Evolutionary conservation across 768 basidiomycete genomes (phyloP).

Genomic region (Mycena metata): DNA sequence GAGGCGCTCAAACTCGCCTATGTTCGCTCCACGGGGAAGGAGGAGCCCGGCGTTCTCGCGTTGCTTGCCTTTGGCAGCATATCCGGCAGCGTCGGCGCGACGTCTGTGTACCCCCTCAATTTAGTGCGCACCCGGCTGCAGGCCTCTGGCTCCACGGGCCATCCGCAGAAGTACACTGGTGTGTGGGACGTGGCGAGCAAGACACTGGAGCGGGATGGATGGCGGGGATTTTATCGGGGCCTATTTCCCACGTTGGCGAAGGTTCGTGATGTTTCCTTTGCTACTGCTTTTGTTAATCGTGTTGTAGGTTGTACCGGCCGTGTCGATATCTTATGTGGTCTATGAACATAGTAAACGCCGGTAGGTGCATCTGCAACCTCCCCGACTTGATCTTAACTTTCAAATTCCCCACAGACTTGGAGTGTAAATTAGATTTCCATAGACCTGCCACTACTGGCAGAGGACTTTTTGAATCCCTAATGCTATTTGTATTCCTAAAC

Average conservation of each 20-base stretch:
- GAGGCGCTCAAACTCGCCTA: slow-evolving; percentile 96
- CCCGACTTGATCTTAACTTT: slow-evolving; percentile 12
- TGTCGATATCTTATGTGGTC: slow-evolving; percentile 97
- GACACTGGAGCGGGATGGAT: slow-evolving; percentile 89
- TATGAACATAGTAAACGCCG: slow-evolving; percentile 89
- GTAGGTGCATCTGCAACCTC: slow-evolving; percentile 49
- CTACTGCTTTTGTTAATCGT: slow-evolving; percentile 19
- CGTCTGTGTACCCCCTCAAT: slow-evolving; percentile 92
- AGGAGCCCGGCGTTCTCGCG: slow-evolving; percentile 91
- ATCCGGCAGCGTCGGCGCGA: slow-evolving; percentile 94
- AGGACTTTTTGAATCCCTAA: slow-evolving; percentile 23
- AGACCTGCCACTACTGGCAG: slow-evolving; percentile 26
- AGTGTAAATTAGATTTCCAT: slow-evolving; percentile 57
- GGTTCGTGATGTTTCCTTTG: slow-evolving; percentile 52
- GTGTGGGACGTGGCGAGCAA: slow-evolving; percentile 85
- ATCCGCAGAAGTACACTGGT: slow-evolving; percentile 92
- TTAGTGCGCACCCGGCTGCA: slow-evolving; percentile 95
- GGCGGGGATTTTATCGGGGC: slow-evolving; percentile 95
- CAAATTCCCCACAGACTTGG: slow-evolving; percentile 63
- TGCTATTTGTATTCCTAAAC: slow-evolving; percentile 32
- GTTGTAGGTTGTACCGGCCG: slow-evolving; percentile 89
- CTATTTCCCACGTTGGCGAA: slow-evolving; percentile 94
- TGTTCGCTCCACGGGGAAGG: slow-evolving; percentile 84
- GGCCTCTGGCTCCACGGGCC: slow-evolving; percentile 95
- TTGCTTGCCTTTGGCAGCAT: slow-evolving; percentile 92